Base-by-base conservation (phyloP, 192 early-diverging fungal species). In the Kickxella alabastrina region DNA sequence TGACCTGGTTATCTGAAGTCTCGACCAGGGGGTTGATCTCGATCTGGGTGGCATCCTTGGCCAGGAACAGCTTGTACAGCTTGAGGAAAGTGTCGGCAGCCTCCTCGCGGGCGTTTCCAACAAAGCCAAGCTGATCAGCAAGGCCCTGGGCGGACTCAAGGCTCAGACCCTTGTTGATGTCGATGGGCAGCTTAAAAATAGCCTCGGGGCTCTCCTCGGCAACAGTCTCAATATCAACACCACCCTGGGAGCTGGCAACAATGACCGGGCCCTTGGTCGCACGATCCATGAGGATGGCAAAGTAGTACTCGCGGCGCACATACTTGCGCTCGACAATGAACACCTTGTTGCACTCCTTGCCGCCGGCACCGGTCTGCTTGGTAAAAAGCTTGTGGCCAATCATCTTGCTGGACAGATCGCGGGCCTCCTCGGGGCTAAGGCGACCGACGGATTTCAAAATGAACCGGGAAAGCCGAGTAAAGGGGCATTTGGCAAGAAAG, bases 1-100 rank as follows among this genome's bases (percentile, higher is more conserved):
- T 79, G 32, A 95, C 90, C 78, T 92, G 87, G 62, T 92, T 83
- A 44, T 85, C 86, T 25, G 81, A 78, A 12, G 92, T 84, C 77
- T 99, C 93, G 28, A 93, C 90, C 64, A 99, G 85, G 22, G 94
- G 96, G 83, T 99, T 99, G 77, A 99, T 99, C 80, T 97, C 96
- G 53, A 99, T 90, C 85, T 94, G 89, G 46, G 93, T 95, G 51
- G 92, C 88, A 55, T 99, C 94, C 79, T 91, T 97, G 65, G 93
- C 90, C 59, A 89, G 82, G 59, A 99, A 99, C 75, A 97, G 80
- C 65, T 93, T 91, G 87, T 95, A 99, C 19, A 99, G 81, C 64
- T 88, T 88, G 56, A 84, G 49, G 67, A 99, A 91, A 56, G 90
- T 91, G 52, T 91, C 87, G 57, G 89, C 91, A 27, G 96, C 96